Base-by-base conservation (phyloP, 805 yeast genomes). In the Saccharomycopsis malanga region DNA sequence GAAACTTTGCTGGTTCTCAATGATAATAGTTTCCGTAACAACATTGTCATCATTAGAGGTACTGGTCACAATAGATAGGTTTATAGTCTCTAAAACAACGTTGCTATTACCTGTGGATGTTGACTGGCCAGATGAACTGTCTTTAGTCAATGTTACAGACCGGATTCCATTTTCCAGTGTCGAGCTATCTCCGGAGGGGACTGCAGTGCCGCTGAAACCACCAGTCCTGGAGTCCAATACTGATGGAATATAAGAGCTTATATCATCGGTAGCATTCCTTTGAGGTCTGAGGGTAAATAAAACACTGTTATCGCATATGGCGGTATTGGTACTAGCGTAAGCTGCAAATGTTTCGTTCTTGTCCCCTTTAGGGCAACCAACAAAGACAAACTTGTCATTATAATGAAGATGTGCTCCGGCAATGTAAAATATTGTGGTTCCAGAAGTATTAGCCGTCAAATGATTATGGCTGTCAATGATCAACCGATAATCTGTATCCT, bases 401-500 rank as follows among this genome's bases (percentile, higher is more conserved):
- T 47, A 50, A 27, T 50, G 54, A 3, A 50, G 36, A 41, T 50
- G 54, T 15, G 23, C 21, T 6, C 54, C 54, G 7, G 38, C 37
- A 7, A 50, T 50, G 18, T 42, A 50, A 29, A 49, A 50, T 10
- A 50, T 50, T 4, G 54, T 18, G 14, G 44, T 41, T 3, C 52
- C 52, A 5, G 30, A 18, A 15, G 39, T 34, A 24, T 44, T 40
- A 7, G 48, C 48, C 7, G 49, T 39, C n/a, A 48, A 21, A n/a
- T 42, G 14, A 17, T 42, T 41, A 15, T 48, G 21, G 21, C 29
- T 32, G 21, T 41, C 39, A 10, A 50, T 23, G 14, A 38, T 36
- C 37, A 44, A 54, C 45, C 36, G 58, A 48, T 34, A 60, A 55
- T 45, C 55, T 42, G 52, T 56, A 54, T 42, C 56, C 57, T 17